Evolutionary conservation across 306 rosid genomes (phyloP), one percentile per base, ranked within the genome.

Genomic region (Prinsepia uniflora): DNA sequence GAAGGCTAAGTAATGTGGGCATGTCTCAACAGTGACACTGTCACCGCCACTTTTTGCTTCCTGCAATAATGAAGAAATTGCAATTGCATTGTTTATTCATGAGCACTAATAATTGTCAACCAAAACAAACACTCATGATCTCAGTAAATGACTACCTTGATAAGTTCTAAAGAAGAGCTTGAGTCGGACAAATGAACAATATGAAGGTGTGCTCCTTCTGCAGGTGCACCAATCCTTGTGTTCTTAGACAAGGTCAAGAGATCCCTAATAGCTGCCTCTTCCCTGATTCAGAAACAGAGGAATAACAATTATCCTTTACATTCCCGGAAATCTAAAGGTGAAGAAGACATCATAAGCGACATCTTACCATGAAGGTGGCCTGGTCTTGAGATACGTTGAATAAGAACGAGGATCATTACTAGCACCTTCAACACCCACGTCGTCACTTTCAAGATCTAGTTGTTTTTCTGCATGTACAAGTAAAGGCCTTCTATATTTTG

Each of bases 161-260:
- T 87, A 80, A 94, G 81, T 78, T 89, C 88, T 56, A 94, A 79
- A 62, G 98, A 87, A 77, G 83, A 79, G 71, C 90, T 83, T 52
- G 97, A 84, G 76, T 94, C 98, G 60, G 98, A 94, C 89, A 94
- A 84, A 82, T 90, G 98, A 79, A 84, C 98, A 63, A 94, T 82
- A 75, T 90, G 98, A 82, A 94, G 85, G 78, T 89, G 98, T 71
- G 98, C 96, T 84, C 98, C 98, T 80, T 87, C 90, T 53, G 91
- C 83, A 42, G 86, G 67, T 76, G 95, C 97, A 19, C 95, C 96
- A 20, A 18, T 72, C 77, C 79, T 79, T 58, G 96, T 94, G 78
- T 86, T 89, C 81, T 87, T 84, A 42, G 98, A 62, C 76, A 82
- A 88, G n/a, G 79, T 80, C 70, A 90, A 81, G 56, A 94, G 94